A percentile compares a stretch with the other conserved stretches of the same genome.
Evolutionary conservation across 2,329 filamentous ascomycete genomes (phyloP).

Genomic region (Cryphonectria nitschkei): DNA sequence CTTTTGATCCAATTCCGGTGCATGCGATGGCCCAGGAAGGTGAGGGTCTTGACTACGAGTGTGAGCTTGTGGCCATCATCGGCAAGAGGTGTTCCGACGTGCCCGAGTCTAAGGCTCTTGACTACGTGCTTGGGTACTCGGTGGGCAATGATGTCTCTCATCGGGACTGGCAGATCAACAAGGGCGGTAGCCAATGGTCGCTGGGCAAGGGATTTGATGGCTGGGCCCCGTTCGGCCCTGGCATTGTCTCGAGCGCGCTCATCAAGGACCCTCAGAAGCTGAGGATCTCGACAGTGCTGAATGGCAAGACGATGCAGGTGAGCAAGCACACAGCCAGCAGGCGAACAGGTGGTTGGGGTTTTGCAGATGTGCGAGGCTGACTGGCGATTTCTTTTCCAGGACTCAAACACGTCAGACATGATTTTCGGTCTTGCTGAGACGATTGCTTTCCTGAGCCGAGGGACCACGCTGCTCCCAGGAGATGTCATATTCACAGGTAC

Average conservation of each 20-base stretch:
- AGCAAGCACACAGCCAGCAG: constrained; percentile 12
- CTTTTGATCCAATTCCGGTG: constrained; percentile 68
- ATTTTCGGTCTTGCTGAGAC: constrained; percentile 65
- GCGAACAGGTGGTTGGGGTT: background rate
- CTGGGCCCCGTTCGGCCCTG: constrained; percentile 75
- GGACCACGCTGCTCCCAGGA: constrained; percentile 65
- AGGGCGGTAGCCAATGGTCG: constrained; percentile 70
- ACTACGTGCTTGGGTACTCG: constrained; percentile 74
- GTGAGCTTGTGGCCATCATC: constrained; percentile 75
- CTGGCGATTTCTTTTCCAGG: constrained; percentile 36
- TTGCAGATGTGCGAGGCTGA: constrained; percentile 16
- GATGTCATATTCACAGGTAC: constrained; percentile 71
- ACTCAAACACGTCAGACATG: constrained; percentile 62
- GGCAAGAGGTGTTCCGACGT: constrained; percentile 69
- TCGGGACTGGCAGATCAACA: constrained; percentile 74
- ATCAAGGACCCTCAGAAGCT: constrained; percentile 62
- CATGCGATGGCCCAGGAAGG: constrained; percentile 66
- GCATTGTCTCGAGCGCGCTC: constrained; percentile 63
- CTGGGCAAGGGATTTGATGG: constrained; percentile 76
- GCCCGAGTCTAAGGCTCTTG: constrained; percentile 65
- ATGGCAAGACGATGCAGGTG: constrained; percentile 61
- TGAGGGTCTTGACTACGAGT: constrained; percentile 76
- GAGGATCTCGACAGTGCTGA: constrained; percentile 60
- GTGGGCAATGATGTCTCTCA: constrained; percentile 82
- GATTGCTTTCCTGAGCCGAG: constrained; percentile 62